phyloP scores from a whole-genome alignment of 768 basidiomycete genomes.

The Auricularia sp. region DNA sequence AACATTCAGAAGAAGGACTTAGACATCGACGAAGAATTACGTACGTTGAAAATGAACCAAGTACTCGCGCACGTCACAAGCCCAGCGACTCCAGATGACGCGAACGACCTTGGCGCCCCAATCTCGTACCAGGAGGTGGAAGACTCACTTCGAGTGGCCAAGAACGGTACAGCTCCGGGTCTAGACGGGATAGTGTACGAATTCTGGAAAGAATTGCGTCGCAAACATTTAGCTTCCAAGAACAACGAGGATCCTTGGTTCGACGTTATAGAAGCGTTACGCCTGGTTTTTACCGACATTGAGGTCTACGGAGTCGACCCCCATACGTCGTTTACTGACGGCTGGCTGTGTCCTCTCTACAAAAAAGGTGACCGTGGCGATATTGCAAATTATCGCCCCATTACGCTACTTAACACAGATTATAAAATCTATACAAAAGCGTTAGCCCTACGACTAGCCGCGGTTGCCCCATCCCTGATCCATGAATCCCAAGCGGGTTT shows the following conservation, averaged over 20 bases:
- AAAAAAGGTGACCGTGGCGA: constrained; percentile 6
- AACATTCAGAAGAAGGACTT: too few species aligned
- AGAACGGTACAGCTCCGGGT: background rate
- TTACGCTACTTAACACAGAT: constrained; percentile 10
- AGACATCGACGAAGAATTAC: too few species aligned
- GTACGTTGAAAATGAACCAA: too few species aligned
- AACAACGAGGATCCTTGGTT: background rate
- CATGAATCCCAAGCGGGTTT: constrained; percentile 11
- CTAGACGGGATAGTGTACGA: background rate
- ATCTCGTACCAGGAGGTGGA: background rate
- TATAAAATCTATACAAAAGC: constrained; percentile 9
- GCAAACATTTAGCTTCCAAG: too few species aligned
- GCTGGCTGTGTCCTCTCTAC: constrained; percentile 9
- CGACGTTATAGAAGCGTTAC: background rate
- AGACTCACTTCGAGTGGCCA: background rate
- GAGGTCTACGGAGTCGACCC: background rate
- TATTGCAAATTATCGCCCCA: constrained; percentile 11
- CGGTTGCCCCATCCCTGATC: background rate
- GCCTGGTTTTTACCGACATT: background rate
- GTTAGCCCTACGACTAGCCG: background rate
- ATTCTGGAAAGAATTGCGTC: background rate
- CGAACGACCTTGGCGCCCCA: too few species aligned
- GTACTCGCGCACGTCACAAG: too few species aligned
- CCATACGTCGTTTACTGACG: background rate
- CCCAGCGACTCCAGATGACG: too few species aligned